Base-by-base conservation (phyloP, 2,329 filamentous ascomycete genomes). In the Neoascochyta sp. region DNA sequence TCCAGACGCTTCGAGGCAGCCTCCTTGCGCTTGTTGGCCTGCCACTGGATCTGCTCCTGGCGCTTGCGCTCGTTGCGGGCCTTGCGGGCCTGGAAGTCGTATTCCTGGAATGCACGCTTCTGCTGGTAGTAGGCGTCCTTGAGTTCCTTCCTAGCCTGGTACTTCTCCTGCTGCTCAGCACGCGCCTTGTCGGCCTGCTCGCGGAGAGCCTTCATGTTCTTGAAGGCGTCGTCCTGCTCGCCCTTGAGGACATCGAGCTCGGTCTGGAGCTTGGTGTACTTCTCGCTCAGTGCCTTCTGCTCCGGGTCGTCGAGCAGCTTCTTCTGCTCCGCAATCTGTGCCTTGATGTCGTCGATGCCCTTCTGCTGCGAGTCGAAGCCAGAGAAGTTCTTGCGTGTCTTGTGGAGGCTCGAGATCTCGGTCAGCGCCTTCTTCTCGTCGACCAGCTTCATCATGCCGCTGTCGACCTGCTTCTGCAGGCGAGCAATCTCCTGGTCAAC, bases 361-460 rank as follows among this genome's bases (percentile, higher is more conserved):
- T 93, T 93, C 68, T 96, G 86, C 18, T 80, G 74, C 37, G 84
- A 80, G 38, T 94, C 87, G 55, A 96, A 83, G 41, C 80, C 78
- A 36, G 81, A 79, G 63, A 98, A 95, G 66, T 80, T 83, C 79
- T 95, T 96, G 70, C 86, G 86, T 57, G 84, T 77, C 73, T 93
- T 94, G 65, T 84, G 82, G 47, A 96, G 71, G 62, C 70, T 82
- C 27, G 83, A 85, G 52, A 95, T 82, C 54, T 95, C 87, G 28
- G 76, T 70, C 12, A 96, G 74, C 7, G 86, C 81, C 76, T 95
- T 96, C 75, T 87, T 93, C 78, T 96, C 92, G 53, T 98, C 92
- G 8, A 96, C 92, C 29, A 98, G 73, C 70, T 89, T 94, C 83
- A 98, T 89, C 62, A 77, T 83, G 45, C 90, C 90, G 19, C 80